A percentile compares a stretch with the other conserved stretches of the same genome.
These are phyloP conservation scores for Lactuca saligna DNA, from an alignment of 129 eudicot species.

Conservation along the genomic window DNA sequence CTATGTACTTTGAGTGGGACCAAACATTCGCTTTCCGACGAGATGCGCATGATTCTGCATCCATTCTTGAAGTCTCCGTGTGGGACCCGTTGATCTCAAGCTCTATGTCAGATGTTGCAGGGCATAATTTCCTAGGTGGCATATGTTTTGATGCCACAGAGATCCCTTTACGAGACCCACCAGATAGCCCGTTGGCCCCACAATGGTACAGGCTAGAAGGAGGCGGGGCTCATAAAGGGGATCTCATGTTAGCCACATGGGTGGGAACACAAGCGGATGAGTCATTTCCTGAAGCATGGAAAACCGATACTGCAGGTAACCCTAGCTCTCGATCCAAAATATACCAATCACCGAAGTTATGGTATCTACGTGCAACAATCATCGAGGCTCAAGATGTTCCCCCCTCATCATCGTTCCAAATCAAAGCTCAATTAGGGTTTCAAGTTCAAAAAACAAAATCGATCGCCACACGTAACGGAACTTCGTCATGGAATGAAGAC, in stretches of 20 bases:
- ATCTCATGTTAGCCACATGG: constrained; percentile 98
- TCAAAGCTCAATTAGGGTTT: constrained; percentile 81
- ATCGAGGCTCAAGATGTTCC: constrained; percentile 78
- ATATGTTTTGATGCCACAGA: constrained; percentile 81
- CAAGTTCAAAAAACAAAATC: constrained; percentile 72
- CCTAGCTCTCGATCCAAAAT: constrained; percentile 66
- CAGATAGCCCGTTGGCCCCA: constrained; percentile 96
- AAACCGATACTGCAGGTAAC: constrained; percentile 75
- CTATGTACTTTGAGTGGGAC: constrained; percentile 83
- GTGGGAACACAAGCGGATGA: constrained; percentile 97
- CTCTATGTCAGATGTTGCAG: constrained; percentile 49
- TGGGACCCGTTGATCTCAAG: constrained; percentile 63
- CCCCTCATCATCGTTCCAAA: constrained; percentile 43
- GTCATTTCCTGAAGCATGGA: constrained; percentile 91
- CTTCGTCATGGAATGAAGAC: constrained; percentile 87
- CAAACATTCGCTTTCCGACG: constrained; percentile 83
- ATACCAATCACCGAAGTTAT: constrained; percentile 85
- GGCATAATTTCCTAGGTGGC: constrained; percentile 79
- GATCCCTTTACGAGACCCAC: constrained; percentile 91
- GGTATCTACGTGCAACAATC: constrained; percentile 74
- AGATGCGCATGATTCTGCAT: constrained; percentile 57
- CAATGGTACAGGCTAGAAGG: constrained; percentile 98
- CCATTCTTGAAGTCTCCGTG: constrained; percentile 79
- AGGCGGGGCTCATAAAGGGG: constrained; percentile 77
- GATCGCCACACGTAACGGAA: constrained; percentile 44